Base-by-base conservation (phyloP, 108 stramenopile species). In the Phaeodactylum tricornutum region DNA sequence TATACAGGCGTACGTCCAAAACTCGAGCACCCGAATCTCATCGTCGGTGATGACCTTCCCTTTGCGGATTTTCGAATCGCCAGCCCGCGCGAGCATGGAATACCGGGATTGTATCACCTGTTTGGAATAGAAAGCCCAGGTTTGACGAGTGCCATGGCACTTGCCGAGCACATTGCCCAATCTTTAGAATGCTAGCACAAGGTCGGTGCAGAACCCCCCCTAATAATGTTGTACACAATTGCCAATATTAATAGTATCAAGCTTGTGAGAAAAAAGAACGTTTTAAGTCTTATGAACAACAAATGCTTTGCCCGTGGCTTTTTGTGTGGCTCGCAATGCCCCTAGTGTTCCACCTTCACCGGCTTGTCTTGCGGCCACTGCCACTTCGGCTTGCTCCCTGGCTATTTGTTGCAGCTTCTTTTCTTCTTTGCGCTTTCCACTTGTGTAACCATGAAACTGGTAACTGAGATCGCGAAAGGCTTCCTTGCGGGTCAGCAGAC, bases 391-490 rank as follows among this genome's bases (percentile, higher is more conserved):
- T 52, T 72, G 63, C 56, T 93, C 92, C 26, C 78, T 64, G 24
- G 70, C 87, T 55, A 93, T 85, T 46, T 80, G 79, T 42, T 53
- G 69, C 43, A 82, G 60, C 8, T 77, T 46, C 40, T 94, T 90
- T 45, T 96, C 96, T 59, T 90, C 79, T 43, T 97, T 97, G 59
- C 92, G 95, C 72, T 93, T 92, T 12, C 81, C 76, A 2, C 85
- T 90, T 0, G 89, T 93, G 45, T 96, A 81, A 1, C 98, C 98
- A 59, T 98, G 98, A 66, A 98, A 98, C 50, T 88, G 84, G 71
- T 97, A 96, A 46, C 90, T 92, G 43, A 98, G 66, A 44, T 95
- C 77, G 6, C 98, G 89, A 63, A 86, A 98, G 1, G 95, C 95
- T 59, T 97, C 96, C 55, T 95, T 96, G 17, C 85, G 54, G 31